Evolutionary conservation across 495 filamentous ascomycete genomes (phyloP).

Genomic region (Aspergillus diversus): DNA sequence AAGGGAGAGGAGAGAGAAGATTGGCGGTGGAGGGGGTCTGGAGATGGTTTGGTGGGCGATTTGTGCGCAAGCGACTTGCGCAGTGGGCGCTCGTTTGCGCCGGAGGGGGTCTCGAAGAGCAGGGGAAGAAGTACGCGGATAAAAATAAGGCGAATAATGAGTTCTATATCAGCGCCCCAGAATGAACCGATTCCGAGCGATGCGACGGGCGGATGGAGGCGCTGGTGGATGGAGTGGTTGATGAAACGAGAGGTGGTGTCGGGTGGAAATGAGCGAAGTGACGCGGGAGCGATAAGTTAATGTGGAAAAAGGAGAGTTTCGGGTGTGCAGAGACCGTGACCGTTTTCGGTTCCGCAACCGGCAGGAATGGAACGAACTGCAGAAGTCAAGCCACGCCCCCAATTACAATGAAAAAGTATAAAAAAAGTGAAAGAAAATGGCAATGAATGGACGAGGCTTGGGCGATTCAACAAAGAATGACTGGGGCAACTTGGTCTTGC

Average conservation of each 20-base stretch:
- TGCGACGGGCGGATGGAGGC: slow-evolving; percentile 29
- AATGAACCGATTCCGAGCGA: slow-evolving; percentile 32
- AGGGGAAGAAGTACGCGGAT: slow-evolving; percentile 21
- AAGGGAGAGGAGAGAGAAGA: slow-evolving; percentile 1
- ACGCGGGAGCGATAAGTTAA: slow-evolving; percentile 24
- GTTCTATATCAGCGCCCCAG: slow-evolving; percentile 33
- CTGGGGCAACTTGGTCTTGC: slow-evolving; percentile 3
- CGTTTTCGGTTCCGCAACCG: slow-evolving; percentile 18
- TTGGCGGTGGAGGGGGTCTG: slow-evolving; percentile 11
- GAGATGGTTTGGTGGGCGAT: slow-evolving; percentile 29
- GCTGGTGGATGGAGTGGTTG: slow-evolving; percentile 20
- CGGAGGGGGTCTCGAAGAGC: slow-evolving; percentile 39
- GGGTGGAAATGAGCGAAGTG: slow-evolving; percentile 21
- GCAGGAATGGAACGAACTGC: slow-evolving; percentile 17
- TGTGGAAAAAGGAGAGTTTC: slow-evolving; percentile 16
- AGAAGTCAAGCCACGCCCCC: slow-evolving; percentile 3
- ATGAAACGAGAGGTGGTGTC: slow-evolving; percentile 28
- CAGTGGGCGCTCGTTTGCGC: slow-evolving; percentile 37
- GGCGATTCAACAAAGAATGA: slow-evolving; percentile 19
- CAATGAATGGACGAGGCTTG: slow-evolving; percentile 9
- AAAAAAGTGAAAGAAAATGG: slow-evolving; percentile 14
- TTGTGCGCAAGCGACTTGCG: slow-evolving; percentile 33
- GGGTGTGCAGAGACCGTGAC: background rate
- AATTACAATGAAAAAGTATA: background rate
- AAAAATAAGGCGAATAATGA: slow-evolving; percentile 27